Base-by-base conservation (phyloP, 2,329 filamentous ascomycete genomes). In the Nigrograna mackinnonii region DNA sequence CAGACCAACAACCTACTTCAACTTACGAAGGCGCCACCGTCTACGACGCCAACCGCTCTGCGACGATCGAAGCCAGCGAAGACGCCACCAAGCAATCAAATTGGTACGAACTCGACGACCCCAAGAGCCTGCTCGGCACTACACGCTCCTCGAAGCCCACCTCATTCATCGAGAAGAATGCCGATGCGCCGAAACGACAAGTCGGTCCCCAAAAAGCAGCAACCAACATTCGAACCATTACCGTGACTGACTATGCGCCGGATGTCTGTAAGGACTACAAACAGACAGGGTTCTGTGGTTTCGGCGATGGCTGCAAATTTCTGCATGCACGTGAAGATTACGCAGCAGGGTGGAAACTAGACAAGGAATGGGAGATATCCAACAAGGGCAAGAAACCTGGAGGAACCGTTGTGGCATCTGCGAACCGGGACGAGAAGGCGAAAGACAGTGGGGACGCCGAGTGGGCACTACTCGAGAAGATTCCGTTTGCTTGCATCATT, bases 181-280 rank as follows among this genome's bases (percentile, higher is more conserved):
- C 88, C 14, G 80, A 95, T 63, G 85, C 87, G 6, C 82, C 84
- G 2, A 74, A 71, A 20, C 79, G 84, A 50, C 78, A 81, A 24
- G 86, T 96, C 21, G 94, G 94, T 0, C 94, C 94, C 0, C 79
- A 95, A 48, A 96, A 96, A 69, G 87, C 88, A 1, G 80, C 92
- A 0, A 88, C 89, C 1, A 97, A 97, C 59, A 85, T 99, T 42
- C 84, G 94, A 38, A 95, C 88, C 2, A 86, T 95, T 50, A 97
- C 91, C 0, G 80, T 92, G 5, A 95, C 84, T 22, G 94, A 99
- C 64, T 97, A 89, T 64, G 86, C 88, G 0, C 90, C 92, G 0
- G 92, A 97, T 54, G 88, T 95, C 0, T 99, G 94, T 71, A 97
- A 97, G 67, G 94, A 97, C 64, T 94, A 89, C 69, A 92, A 92